A percentile compares a stretch with the other conserved stretches of the same genome.
Conservation (phyloP, 176 grass and related monocot species). For the Carex littledalei region DNA sequence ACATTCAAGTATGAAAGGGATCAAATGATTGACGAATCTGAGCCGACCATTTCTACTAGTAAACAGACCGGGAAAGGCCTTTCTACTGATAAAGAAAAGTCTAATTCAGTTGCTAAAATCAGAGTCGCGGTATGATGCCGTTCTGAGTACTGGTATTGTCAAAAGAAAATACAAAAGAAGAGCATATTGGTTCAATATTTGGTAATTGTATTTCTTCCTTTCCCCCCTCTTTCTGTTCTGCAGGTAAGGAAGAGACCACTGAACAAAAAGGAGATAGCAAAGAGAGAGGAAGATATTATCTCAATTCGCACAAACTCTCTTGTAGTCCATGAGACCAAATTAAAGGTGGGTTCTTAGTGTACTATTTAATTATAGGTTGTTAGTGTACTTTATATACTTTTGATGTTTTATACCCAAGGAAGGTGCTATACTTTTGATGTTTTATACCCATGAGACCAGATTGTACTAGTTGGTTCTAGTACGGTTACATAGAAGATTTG, state of each 20-base stretch:
- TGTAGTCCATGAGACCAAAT: constrained; percentile 49
- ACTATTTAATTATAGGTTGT: neutral
- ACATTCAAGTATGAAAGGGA: constrained; percentile 20
- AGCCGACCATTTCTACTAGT: constrained; percentile 23
- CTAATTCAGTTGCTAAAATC: constrained; percentile 44
- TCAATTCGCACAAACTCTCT: constrained; percentile 39
- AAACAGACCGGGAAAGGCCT: constrained; percentile 21
- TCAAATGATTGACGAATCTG: constrained; percentile 28
- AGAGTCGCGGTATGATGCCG: constrained; percentile 39
- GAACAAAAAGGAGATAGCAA: constrained; percentile 49
- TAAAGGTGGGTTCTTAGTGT: constrained; percentile 30
- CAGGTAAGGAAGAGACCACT: constrained; percentile 58
- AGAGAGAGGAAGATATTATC: constrained; percentile 54
- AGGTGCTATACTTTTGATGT: neutral
- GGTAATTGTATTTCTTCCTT: neutral
- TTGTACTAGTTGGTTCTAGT: neutral
- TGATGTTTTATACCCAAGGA: no score
- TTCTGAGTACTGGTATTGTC: neutral
- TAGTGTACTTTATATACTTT: neutral
- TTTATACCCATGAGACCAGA: neutral
- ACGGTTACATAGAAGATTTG: neutral
- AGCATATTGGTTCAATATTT: neutral
- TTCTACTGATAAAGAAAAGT: constrained; percentile 32
- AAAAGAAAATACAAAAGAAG: neutral
- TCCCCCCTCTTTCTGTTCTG: constrained; percentile 6